A percentile compares a stretch with the other conserved stretches of the same genome.
Evolutionary conservation across 176 grass and related monocot genomes (phyloP).

Genomic region (Tuctoria greenei): DNA sequence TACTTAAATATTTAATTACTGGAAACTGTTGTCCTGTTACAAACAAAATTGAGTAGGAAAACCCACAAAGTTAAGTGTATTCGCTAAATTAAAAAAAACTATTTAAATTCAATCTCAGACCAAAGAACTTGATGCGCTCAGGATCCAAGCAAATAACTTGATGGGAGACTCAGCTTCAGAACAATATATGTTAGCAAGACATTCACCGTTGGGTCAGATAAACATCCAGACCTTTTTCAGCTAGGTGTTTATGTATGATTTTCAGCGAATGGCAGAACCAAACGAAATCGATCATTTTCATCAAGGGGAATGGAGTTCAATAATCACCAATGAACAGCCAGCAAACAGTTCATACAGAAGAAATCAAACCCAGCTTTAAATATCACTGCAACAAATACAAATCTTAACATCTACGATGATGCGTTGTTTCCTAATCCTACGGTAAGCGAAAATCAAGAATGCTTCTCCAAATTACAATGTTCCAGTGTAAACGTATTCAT

Average conservation of each 20-base stretch:
- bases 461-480: neutral
- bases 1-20: slow-evolving; percentile 7
- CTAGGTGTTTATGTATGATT: neutral
- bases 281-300: neutral
- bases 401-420: neutral
- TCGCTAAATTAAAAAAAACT: neutral
- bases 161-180: neutral
- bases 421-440: slow-evolving; percentile 14
- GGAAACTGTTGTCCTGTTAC: neutral
- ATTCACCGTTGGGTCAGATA: neutral
- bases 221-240: neutral
- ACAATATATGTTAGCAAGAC: neutral
- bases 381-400: slow-evolving; percentile 4
- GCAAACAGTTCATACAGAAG: neutral
- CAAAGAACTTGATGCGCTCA: neutral
- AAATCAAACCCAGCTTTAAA: neutral
- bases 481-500: neutral
- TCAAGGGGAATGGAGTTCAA: slow-evolving; percentile 1
- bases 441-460: slow-evolving; percentile 16
- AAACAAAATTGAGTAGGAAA: neutral
- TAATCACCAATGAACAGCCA: neutral
- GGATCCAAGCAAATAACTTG: neutral
- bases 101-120: neutral
- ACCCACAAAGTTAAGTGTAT: neutral
- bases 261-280: neutral